Percentiles rank a stretch among this genome's conserved stretches.
Conservation (phyloP, 345 rosid genomes). For the Salix viminalis region DNA sequence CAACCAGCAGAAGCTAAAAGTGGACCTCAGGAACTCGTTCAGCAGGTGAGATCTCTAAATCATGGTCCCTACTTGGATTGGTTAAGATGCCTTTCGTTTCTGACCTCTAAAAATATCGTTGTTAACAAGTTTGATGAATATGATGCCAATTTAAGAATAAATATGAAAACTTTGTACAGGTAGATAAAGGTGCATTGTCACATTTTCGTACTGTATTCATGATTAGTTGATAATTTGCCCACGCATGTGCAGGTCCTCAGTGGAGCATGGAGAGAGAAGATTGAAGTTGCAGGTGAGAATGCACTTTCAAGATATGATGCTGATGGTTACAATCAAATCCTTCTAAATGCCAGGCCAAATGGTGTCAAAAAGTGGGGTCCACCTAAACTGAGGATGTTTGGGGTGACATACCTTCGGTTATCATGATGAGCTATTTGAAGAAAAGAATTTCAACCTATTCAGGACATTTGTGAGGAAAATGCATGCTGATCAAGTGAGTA, state of each 20-base stretch:
- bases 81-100: not conserved
- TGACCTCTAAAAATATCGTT: not conserved
- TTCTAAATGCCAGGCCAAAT: slow-evolving; percentile 76
- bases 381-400: slow-evolving; percentile 56
- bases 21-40: slow-evolving; percentile 78
- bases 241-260: slow-evolving; percentile 57
- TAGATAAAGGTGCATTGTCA: slow-evolving; percentile 12
- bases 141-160: not conserved
- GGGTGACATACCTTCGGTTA: slow-evolving; percentile 69
- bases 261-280: slow-evolving; percentile 64
- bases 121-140: not conserved
- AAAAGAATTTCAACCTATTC: slow-evolving; percentile 51
- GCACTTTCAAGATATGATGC: slow-evolving; percentile 68
- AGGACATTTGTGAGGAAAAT: slow-evolving; percentile 69
- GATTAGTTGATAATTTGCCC: slow-evolving; percentile 7
- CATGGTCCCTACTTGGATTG: too few species aligned
- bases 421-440: slow-evolving; percentile 44
- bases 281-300: slow-evolving; percentile 84
- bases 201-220: not conserved
- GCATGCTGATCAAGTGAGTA: slow-evolving; percentile 78
- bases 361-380: slow-evolving; percentile 52
- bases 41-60: slow-evolving; percentile 44
- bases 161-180: not conserved
- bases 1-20: slow-evolving; percentile 55
- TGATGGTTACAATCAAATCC: slow-evolving; percentile 64